Conservation (phyloP, 2,329 filamentous ascomycete species). For the Cordyceps pruinosa region DNA sequence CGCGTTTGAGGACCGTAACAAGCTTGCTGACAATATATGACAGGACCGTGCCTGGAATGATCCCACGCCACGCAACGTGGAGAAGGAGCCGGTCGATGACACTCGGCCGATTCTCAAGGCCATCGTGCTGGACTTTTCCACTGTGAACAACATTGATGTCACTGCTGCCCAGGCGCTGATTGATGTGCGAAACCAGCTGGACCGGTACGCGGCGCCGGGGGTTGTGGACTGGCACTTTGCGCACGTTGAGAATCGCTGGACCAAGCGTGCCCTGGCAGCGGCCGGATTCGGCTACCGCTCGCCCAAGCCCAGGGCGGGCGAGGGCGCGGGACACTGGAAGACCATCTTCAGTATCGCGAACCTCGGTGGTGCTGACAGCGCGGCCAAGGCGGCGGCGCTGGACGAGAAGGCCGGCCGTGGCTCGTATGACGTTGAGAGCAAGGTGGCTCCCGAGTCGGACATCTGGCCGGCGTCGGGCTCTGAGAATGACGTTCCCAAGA, state of each 20-base stretch:
- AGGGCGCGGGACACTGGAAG: constrained; percentile 40
- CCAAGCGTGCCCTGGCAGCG: constrained; percentile 46
- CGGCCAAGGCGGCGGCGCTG: constrained; percentile 45
- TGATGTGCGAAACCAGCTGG: constrained; percentile 47
- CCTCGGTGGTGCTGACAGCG: constrained; percentile 64
- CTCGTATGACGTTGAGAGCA: constrained; percentile 17
- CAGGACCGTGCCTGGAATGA: constrained; percentile 53
- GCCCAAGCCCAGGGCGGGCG: constrained; percentile 19
- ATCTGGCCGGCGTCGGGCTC: constrained; percentile 13
- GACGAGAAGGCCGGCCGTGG: constrained; percentile 46
- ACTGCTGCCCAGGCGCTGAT: constrained; percentile 48
- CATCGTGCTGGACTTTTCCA: constrained; percentile 49
- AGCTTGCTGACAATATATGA: neutral
- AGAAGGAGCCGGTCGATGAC: constrained; percentile 25
- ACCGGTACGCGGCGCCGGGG: constrained; percentile 41
- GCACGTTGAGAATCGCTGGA: constrained; percentile 47
- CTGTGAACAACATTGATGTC: constrained; percentile 49
- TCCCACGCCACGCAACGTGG: constrained; percentile 33
- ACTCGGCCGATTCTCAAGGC: constrained; percentile 44
- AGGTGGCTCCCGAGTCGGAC: constrained; percentile 13
- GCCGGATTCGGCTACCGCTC: constrained; percentile 45
- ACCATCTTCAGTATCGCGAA: constrained; percentile 92
- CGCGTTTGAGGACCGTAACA: neutral
- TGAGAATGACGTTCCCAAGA: constrained; percentile 23
- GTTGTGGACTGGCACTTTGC: constrained; percentile 46